Evolutionary conservation across 1,139 yeast genomes (phyloP).

Genomic region (Saccharomyces hybrid): DNA sequence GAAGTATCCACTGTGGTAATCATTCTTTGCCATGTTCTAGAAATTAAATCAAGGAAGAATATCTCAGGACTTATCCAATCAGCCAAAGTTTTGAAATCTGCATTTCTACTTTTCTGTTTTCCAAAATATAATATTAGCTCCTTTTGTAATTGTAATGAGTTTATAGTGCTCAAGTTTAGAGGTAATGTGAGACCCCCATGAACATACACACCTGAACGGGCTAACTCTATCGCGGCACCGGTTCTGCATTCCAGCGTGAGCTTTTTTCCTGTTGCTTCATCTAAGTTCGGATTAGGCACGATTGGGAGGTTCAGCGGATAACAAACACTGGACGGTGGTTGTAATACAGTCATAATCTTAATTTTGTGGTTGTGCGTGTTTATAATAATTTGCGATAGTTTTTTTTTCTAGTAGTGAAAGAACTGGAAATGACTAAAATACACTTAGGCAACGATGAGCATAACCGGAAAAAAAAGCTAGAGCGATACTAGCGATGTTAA

Average conservation of each 20-base stretch:
- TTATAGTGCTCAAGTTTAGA: slow-evolving; percentile 38
- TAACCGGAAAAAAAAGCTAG: background rate
- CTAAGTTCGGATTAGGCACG: slow-evolving; percentile 7
- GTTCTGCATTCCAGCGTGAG: slow-evolving; percentile 47
- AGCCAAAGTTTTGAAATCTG: slow-evolving; percentile 21
- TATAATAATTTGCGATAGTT: background rate
- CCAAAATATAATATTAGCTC: slow-evolving; percentile 25
- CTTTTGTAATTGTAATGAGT: slow-evolving; percentile 31
- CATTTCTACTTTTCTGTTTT: slow-evolving; percentile 15
- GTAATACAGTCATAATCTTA: slow-evolving; percentile 30
- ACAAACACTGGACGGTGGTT: slow-evolving; percentile 33
- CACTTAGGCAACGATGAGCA: slow-evolving; percentile 1
- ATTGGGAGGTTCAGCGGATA: slow-evolving; percentile 30
- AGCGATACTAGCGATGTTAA: slow-evolving; percentile 1
- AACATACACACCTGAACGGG: slow-evolving; percentile 52
- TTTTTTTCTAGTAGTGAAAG: background rate
- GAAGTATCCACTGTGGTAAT: slow-evolving; percentile 13
- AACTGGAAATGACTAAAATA: background rate
- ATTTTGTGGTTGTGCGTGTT: background rate
- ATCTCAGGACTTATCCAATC: slow-evolving; percentile 51
- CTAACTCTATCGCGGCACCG: slow-evolving; percentile 54
- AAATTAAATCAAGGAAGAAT: slow-evolving; percentile 50
- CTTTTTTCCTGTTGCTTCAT: slow-evolving; percentile 18
- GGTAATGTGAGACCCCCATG: slow-evolving; percentile 64
- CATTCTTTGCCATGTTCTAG: slow-evolving; percentile 48